Evolutionary conservation across 2,329 filamentous ascomycete species (phyloP).

Genomic region (Alternaria ventricosa): DNA sequence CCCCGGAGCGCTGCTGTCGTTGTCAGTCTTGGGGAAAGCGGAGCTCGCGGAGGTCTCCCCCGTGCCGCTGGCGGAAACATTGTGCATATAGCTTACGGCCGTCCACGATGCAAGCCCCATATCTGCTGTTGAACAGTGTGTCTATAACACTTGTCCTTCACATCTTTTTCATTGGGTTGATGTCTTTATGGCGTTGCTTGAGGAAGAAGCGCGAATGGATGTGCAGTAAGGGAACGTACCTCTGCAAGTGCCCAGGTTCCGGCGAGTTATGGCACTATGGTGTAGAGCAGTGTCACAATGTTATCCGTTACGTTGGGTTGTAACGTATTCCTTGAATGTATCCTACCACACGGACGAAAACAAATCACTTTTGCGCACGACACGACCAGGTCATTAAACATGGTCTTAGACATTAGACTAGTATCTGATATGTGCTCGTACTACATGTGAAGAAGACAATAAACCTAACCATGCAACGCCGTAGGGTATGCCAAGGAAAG

Average conservation of each 20-base stretch:
- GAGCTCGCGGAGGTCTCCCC: background rate
- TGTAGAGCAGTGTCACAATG: background rate
- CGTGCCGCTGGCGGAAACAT: background rate
- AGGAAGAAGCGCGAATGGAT: background rate
- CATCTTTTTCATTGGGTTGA: background rate
- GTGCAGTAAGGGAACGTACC: background rate
- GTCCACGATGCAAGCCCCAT: background rate
- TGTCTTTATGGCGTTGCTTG: background rate
- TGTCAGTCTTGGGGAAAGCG: background rate
- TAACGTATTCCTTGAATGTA: background rate
- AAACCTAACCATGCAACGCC: background rate
- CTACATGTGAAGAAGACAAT: background rate
- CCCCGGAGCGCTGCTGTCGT: background rate
- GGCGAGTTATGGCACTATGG: background rate
- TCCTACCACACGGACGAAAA: background rate
- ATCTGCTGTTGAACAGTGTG: background rate
- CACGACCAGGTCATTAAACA: background rate
- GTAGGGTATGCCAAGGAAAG: slow-evolving; percentile 17
- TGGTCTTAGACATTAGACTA: background rate
- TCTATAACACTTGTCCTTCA: background rate
- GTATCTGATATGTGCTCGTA: slow-evolving; percentile 8
- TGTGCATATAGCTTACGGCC: background rate
- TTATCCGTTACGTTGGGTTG: background rate
- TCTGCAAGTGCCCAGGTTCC: background rate
- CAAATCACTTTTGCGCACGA: background rate